These are phyloP conservation scores for Salvia rosmarinus DNA, from an alignment of 257 asterid species.

Conservation along the genomic window DNA sequence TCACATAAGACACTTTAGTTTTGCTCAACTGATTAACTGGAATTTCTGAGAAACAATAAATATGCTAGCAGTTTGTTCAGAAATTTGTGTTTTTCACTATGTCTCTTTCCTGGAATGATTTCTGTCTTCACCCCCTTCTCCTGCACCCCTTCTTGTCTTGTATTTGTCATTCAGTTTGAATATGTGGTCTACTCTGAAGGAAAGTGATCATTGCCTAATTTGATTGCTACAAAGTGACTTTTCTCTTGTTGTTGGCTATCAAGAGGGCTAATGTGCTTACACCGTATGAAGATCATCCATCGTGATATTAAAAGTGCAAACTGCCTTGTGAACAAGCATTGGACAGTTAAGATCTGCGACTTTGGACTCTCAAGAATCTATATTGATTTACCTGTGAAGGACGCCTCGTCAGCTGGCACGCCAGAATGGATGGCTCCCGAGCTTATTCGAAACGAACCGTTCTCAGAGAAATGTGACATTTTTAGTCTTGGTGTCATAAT, in stretches of 20 bases:
- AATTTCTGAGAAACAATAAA: background rate
- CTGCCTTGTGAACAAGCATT: constrained; percentile 91
- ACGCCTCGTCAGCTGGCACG: constrained; percentile 89
- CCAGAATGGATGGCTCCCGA: constrained; percentile 99
- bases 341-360: constrained; percentile 94
- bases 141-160: no score
- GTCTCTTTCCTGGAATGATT: background rate
- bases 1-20: background rate
- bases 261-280: constrained; percentile 98
- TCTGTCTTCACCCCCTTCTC: no score
- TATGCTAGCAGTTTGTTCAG: background rate
- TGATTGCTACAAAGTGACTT: constrained; percentile 20
- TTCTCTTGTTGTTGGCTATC: constrained; percentile 35
- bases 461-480: constrained; percentile 93
- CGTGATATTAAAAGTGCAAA: constrained; percentile 94
- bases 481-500: constrained; percentile 93
- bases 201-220: background rate
- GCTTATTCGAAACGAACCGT: constrained; percentile 84
- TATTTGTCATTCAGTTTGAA: background rate
- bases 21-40: background rate
- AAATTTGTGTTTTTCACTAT: background rate
- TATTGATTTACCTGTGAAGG: constrained; percentile 61
- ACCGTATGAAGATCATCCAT: constrained; percentile 93
- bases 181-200: background rate
- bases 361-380: constrained; percentile 93